Base-by-base conservation (phyloP, 2,329 filamentous ascomycete genomes). In the Chlorencoelia australis region DNA sequence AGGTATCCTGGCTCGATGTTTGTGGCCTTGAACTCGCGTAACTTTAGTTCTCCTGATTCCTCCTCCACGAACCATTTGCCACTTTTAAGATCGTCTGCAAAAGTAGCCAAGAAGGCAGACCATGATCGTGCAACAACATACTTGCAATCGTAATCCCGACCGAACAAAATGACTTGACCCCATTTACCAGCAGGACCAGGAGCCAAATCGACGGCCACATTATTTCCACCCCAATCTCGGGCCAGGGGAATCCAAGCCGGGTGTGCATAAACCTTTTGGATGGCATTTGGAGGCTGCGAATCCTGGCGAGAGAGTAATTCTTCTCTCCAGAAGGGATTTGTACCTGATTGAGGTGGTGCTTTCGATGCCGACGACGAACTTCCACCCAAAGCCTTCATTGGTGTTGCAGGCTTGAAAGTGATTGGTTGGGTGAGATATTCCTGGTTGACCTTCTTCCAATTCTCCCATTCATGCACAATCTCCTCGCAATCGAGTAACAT, bases 401-500 rank as follows among this genome's bases (percentile, higher is more conserved):
- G 79, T 14, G 73, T 66, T 11, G 79, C 67, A 4, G 82, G 76
- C 38, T 63, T 78, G 56, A 58, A 66, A 47, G 65, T 69, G 52
- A 61, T 64, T 32, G 60, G 75, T 58, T 54, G 45, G 6, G 37
- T 50, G 41, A 96, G 70, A 58, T 83, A 94, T 55, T 95, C 85
- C 40, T 89, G 78, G 56, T 94, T 94, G 44, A 98, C 91, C 45
- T 75, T 79, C 51, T 86, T 79, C 91, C 91, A 98, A 56, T 94
- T 93, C 52, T 84, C 82, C 85, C 89, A 96, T 59, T 98, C 91
- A 59, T 95, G 87, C 15, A 94, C 81, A 50, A 98, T 94, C 57
- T 98, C 91, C 60, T 98, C 91, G 56, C 91, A 96, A 60, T 98
- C 91, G 40, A 98, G 74, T 45, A 98, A 65, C 91, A 98, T 98